phyloP scores from a whole-genome alignment of 257 asterid genomes.

The Petrea volubilis region DNA sequence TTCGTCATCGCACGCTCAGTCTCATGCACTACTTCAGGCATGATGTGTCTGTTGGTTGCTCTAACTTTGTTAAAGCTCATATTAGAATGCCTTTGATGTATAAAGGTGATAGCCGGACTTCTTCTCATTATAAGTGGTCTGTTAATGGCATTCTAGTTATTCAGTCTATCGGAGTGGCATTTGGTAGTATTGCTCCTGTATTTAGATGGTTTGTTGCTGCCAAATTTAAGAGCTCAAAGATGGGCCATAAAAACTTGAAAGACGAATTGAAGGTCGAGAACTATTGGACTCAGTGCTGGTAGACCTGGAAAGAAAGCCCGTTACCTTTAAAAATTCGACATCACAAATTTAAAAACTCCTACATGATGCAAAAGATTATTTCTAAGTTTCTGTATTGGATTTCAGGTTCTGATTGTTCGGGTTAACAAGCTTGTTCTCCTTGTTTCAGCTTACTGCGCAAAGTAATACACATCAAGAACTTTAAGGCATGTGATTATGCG shows the following conservation, averaged over 20 bases:
- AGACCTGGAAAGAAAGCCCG: slow-evolving; percentile 35
- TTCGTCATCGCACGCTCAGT: too few relatives aligned
- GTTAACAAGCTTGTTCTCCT: slow-evolving; percentile 22
- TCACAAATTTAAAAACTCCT: slow-evolving; percentile 9
- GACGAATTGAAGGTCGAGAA: slow-evolving; percentile 27
- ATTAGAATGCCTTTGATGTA: background rate
- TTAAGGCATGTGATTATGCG: too few relatives aligned
- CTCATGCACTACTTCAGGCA: too few relatives aligned
- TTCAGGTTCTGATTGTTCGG: slow-evolving; percentile 27
- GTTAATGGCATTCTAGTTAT: slow-evolving; percentile 14
- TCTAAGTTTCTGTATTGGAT: slow-evolving; percentile 8
- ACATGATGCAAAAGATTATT: slow-evolving; percentile 22
- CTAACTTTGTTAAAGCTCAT: slow-evolving; percentile 9
- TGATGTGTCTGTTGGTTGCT: slow-evolving; percentile 23
- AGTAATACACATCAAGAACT: too few relatives aligned
- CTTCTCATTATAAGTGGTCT: slow-evolving; percentile 34
- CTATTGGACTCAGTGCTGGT: slow-evolving; percentile 30
- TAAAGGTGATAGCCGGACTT: too few relatives aligned
- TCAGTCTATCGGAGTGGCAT: slow-evolving; percentile 25
- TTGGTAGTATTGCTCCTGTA: slow-evolving; percentile 33
- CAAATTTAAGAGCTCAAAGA: too few relatives aligned
- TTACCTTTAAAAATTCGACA: too few relatives aligned
- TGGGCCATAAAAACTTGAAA: too few relatives aligned
- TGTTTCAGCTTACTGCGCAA: too few relatives aligned
- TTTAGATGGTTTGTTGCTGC: too few relatives aligned